Conservation (phyloP, 2,329 filamentous ascomycete genomes). For the Colletotrichum sp. region DNA sequence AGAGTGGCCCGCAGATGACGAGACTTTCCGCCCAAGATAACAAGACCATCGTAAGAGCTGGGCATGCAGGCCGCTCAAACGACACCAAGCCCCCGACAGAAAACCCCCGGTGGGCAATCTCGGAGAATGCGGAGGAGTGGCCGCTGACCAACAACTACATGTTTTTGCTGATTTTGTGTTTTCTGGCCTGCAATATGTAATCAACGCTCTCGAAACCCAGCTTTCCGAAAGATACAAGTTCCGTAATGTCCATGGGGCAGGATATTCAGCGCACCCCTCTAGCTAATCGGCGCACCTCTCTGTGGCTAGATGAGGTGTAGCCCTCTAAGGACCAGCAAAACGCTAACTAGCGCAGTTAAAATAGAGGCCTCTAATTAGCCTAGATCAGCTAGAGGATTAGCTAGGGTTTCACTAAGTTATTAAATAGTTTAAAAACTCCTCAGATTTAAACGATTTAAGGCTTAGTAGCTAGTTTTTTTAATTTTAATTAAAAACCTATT, state of each 20-base stretch:
- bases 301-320: too few species aligned
- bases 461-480: too few species aligned
- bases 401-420: too few species aligned
- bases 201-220: background rate
- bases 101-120: background rate
- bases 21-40: conserved; percentile 6
- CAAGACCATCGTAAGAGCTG: background rate
- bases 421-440: too few species aligned
- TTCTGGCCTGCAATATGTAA: background rate
- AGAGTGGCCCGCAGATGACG: background rate
- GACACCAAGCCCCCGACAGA: background rate
- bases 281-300: too few species aligned
- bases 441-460: too few species aligned
- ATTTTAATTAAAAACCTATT: too few species aligned
- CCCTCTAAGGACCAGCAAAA: too few species aligned
- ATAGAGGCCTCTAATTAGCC: too few species aligned
- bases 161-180: background rate
- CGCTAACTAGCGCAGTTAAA: too few species aligned
- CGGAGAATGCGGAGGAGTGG: background rate
- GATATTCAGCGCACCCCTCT: too few species aligned
- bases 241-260: background rate
- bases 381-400: too few species aligned
- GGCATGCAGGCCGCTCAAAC: background rate
- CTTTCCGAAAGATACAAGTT: background rate
- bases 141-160: background rate